These are phyloP conservation scores for Penicillium odoratum DNA, from an alignment of 495 filamentous ascomycete species.

Conservation along the genomic window DNA sequence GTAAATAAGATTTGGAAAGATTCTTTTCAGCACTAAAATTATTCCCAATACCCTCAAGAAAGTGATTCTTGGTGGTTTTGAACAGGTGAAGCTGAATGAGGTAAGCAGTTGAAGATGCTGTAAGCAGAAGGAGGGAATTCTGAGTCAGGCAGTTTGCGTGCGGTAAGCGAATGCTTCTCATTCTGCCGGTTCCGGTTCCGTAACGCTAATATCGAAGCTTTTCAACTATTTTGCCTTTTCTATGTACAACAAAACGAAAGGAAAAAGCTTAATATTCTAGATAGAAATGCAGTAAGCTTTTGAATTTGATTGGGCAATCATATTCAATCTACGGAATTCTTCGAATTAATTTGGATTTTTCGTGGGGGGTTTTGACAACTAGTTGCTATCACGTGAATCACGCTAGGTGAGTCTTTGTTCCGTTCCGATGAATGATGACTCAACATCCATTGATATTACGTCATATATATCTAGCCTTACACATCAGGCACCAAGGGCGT, in stretches of 20 bases:
- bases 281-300: background rate
- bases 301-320: background rate
- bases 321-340: no score
- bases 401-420: no score
- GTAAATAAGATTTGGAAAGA: conserved; percentile 11
- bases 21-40: conserved; percentile 7
- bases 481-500: no score
- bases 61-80: conserved; percentile 15
- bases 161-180: background rate
- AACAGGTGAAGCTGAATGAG: conserved; percentile 34
- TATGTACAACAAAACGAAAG: no score
- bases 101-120: conserved; percentile 40
- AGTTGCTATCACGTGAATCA: no score
- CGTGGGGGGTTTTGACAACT: no score
- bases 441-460: no score
- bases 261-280: background rate
- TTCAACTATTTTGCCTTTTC: background rate
- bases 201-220: background rate
- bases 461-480: no score
- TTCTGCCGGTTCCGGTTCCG: background rate
- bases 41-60: conserved; percentile 11
- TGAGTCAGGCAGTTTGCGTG: conserved; percentile 4
- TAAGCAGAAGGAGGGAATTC: conserved; percentile 23
- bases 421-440: no score
- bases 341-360: no score